Percentiles rank a stretch among this genome's conserved stretches.
Conservation (phyloP, 1,284 basidiomycete genomes). For the Termitomyces sp. region DNA sequence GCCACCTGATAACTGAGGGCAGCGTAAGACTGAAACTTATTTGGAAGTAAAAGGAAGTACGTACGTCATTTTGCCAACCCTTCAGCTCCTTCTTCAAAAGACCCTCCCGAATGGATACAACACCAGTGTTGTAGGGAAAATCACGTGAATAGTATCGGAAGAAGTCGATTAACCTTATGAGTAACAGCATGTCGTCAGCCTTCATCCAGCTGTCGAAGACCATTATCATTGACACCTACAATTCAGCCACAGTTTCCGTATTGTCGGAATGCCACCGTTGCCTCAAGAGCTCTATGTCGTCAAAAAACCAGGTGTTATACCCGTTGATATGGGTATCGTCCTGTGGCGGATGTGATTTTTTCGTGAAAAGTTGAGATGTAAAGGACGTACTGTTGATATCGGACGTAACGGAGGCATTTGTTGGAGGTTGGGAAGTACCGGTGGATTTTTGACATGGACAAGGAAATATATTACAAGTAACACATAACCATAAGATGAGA, state of each 20-base stretch:
- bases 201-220: not conserved
- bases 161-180: constrained; percentile 85
- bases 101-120: constrained; percentile 88
- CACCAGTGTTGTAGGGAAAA: constrained; percentile 88
- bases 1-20: constrained; percentile 37
- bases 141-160: constrained; percentile 96
- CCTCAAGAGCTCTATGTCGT: constrained; percentile 89
- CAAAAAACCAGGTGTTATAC: constrained; percentile 94
- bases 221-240: constrained; percentile 45
- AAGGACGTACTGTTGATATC: constrained; percentile 54
- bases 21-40: constrained; percentile 7
- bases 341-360: constrained; percentile 30
- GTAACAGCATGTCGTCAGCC: not conserved
- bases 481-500: constrained; percentile 97
- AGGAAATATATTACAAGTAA: constrained; percentile 97
- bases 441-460: constrained; percentile 93
- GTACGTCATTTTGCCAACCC: constrained; percentile 90
- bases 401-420: constrained; percentile 83
- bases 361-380: not conserved
- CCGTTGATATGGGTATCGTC: constrained; percentile 85
- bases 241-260: constrained; percentile 87
- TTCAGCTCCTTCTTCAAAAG: constrained; percentile 87
- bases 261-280: constrained; percentile 94
- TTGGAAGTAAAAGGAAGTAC: constrained; percentile 21
- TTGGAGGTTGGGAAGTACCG: constrained; percentile 88